These are phyloP conservation scores for Alternaria alternata DNA, from an alignment of 2,329 filamentous ascomycete species.

Conservation along the genomic window DNA sequence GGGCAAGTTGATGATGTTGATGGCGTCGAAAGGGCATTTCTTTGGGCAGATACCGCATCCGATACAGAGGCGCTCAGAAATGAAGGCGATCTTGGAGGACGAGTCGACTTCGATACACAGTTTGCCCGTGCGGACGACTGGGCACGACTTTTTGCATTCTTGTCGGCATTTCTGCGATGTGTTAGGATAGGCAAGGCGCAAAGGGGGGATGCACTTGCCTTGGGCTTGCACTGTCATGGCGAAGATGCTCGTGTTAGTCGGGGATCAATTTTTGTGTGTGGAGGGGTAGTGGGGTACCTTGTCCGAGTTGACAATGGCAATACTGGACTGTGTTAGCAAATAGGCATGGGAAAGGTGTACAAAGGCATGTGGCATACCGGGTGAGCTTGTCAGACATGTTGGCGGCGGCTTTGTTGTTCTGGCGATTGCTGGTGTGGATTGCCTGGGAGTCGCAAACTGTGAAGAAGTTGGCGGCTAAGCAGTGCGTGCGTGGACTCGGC, in stretches of 20 bases:
- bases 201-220: conserved; percentile 62
- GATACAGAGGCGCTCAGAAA: conserved; percentile 94
- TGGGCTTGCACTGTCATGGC: conserved; percentile 79
- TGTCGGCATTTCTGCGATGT: conserved; percentile 88
- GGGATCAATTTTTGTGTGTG: conserved; percentile 40
- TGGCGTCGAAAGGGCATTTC: conserved; percentile 98
- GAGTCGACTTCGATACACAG: conserved; percentile 93
- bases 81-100: conserved; percentile 94
- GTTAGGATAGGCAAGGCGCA: conserved; percentile 32
- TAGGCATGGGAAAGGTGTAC: neutral
- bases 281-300: conserved; percentile 72
- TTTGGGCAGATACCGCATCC: conserved; percentile 99
- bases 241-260: conserved; percentile 52
- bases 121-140: conserved; percentile 96
- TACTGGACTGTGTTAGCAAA: conserved; percentile 60
- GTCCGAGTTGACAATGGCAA: conserved; percentile 98
- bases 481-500: conserved; percentile 21
- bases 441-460: conserved; percentile 14
- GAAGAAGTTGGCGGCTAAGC: conserved; percentile 30
- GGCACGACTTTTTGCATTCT: conserved; percentile 99
- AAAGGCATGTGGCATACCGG: conserved; percentile 68
- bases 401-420: conserved; percentile 26
- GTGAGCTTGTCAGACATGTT: conserved; percentile 92
- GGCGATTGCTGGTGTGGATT: conserved; percentile 9
- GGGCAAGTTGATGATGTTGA: conserved; percentile 99